Conservation (phyloP, 1,284 basidiomycete genomes). For the Rhodotorula sp. region DNA sequence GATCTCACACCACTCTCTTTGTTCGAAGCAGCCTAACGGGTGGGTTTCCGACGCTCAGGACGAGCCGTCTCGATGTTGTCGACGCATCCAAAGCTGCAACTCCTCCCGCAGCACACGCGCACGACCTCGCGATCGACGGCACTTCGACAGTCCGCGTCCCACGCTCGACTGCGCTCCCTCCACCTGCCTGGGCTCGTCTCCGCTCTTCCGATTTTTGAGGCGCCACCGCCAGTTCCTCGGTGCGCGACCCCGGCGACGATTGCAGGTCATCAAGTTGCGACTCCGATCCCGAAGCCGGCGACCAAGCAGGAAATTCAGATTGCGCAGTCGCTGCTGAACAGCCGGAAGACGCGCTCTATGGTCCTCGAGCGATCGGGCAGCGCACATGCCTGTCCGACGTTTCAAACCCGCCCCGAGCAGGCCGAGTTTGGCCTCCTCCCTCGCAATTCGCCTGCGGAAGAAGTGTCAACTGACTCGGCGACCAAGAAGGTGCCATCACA, state of each 20-base stretch:
- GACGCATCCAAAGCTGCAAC: slow-evolving; percentile 30
- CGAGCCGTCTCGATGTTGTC: slow-evolving; percentile 36
- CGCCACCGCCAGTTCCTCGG: background rate
- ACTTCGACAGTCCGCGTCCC: slow-evolving; percentile 8
- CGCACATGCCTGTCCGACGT: background rate
- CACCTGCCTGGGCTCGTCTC: slow-evolving; percentile 22
- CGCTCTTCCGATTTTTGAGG: background rate
- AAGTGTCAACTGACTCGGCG: background rate
- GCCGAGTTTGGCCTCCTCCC: slow-evolving; percentile 9
- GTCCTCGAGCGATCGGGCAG: background rate
- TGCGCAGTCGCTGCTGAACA: slow-evolving; percentile 21
- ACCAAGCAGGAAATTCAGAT: slow-evolving; percentile 11
- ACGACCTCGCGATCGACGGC: slow-evolving; percentile 10
- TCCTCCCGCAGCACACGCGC: slow-evolving; percentile 13
- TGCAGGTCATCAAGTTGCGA: background rate
- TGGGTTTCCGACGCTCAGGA: slow-evolving; percentile 2
- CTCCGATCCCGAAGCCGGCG: background rate
- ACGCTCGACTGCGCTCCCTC: slow-evolving; percentile 36
- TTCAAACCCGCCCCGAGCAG: background rate
- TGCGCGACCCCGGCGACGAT: background rate
- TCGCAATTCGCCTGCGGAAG: background rate
- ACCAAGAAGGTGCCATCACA: too few species aligned
- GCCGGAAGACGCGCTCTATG: background rate
- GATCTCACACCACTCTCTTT: background rate
- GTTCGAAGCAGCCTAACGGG: background rate